These are phyloP conservation scores for Rhodotorula mucilaginosa DNA, from an alignment of 1,284 basidiomycete species.

Conservation along the genomic window DNA sequence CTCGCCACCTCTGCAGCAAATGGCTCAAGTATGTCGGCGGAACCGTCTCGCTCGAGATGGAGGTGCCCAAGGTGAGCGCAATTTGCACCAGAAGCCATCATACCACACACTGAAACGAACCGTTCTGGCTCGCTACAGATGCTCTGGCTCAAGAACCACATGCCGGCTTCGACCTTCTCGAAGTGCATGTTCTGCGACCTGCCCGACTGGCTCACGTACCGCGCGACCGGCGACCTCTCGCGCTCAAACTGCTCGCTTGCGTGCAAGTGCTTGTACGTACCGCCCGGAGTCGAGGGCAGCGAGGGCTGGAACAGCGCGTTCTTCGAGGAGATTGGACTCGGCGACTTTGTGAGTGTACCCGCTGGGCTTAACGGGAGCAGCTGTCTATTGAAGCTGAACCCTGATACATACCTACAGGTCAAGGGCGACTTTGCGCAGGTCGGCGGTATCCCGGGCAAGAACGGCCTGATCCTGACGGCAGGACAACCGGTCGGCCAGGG, in stretches of 20 bases:
- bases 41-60: constrained; percentile 93
- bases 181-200: constrained; percentile 93
- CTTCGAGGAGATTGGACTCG: constrained; percentile 76
- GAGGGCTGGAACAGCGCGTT: constrained; percentile 84
- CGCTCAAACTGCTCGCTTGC: constrained; percentile 90
- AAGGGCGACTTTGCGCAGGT: constrained; percentile 69
- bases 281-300: constrained; percentile 54
- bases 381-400: background rate
- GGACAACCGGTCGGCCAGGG: constrained; percentile 87
- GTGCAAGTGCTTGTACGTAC: constrained; percentile 97
- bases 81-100: background rate
- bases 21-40: constrained; percentile 95
- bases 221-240: constrained; percentile 72
- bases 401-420: constrained; percentile 40
- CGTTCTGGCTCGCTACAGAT: constrained; percentile 64
- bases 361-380: background rate
- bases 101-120: background rate
- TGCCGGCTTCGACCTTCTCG: constrained; percentile 71
- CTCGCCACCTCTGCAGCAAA: constrained; percentile 50
- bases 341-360: constrained; percentile 56
- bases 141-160: constrained; percentile 90
- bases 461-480: constrained; percentile 72
- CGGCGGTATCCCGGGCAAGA: constrained; percentile 64
- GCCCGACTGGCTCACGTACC: constrained; percentile 93
- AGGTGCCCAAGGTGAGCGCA: constrained; percentile 56